phyloP scores from a whole-genome alignment of 768 basidiomycete species.

The Tremella yokohamensis region DNA sequence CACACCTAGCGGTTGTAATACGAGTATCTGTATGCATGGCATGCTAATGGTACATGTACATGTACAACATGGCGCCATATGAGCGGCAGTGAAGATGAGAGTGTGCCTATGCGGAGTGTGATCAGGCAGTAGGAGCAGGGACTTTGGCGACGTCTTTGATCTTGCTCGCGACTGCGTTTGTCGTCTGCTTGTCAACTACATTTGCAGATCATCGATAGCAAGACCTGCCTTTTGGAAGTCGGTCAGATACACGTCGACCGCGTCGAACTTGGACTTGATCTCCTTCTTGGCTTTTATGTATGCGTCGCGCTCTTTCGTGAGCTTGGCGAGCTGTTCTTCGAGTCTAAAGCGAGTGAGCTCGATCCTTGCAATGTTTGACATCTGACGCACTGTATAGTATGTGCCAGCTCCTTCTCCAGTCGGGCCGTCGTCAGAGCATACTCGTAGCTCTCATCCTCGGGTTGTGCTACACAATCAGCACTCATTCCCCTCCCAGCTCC shows the following conservation, averaged over 20 bases:
- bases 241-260: slow-evolving; percentile 30
- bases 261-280: slow-evolving; percentile 41
- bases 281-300: slow-evolving; percentile 38
- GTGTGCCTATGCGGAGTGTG: background rate
- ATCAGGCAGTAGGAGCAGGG: background rate
- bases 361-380: background rate
- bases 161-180: slow-evolving; percentile 30
- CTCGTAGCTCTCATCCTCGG: slow-evolving; percentile 28
- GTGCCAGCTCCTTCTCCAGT: slow-evolving; percentile 32
- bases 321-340: slow-evolving; percentile 25
- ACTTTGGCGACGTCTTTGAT: slow-evolving; percentile 30
- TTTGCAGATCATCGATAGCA: background rate
- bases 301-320: slow-evolving; percentile 38
- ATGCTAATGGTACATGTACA: background rate
- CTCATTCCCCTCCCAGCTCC: background rate
- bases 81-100: background rate
- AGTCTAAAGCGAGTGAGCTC: slow-evolving; percentile 22
- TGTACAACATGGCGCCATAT: background rate
- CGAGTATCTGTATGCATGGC: slow-evolving; percentile 6
- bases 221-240: slow-evolving; percentile 35
- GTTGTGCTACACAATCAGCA: slow-evolving; percentile 17
- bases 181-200: slow-evolving; percentile 14
- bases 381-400: slow-evolving; percentile 28
- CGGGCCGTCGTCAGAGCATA: slow-evolving; percentile 32
- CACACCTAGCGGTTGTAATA: too few relatives aligned